Conservation (phyloP, 768 basidiomycete species). For the Pleurotus tuber-regium region DNA sequence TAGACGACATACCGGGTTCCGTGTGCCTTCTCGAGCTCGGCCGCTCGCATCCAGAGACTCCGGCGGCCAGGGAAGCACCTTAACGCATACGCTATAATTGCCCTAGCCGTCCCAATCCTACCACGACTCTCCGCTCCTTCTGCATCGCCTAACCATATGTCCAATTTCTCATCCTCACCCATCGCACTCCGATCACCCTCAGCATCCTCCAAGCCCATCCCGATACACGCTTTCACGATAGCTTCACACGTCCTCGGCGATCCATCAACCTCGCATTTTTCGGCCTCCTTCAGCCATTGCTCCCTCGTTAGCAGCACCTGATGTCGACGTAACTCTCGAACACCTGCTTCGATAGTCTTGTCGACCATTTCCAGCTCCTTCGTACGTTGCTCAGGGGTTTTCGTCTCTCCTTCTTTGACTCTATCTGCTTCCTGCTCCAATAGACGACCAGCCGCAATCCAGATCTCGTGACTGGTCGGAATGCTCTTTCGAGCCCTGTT, state of each 20-base stretch:
- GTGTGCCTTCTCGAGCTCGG: constrained; percentile 89
- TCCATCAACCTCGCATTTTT: constrained; percentile 84
- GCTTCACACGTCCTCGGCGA: constrained; percentile 87
- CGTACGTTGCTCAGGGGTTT: constrained; percentile 48
- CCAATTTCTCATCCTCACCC: constrained; percentile 81
- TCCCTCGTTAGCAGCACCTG: constrained; percentile 87
- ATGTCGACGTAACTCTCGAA: constrained; percentile 73
- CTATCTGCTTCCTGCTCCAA: constrained; percentile 78
- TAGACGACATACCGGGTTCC: constrained; percentile 71
- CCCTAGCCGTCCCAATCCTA: constrained; percentile 79
- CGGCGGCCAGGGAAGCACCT: constrained; percentile 87
- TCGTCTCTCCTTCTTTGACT: constrained; percentile 30
- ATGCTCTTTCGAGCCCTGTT: constrained; percentile 95
- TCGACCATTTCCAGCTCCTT: constrained; percentile 78
- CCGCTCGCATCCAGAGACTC: constrained; percentile 87
- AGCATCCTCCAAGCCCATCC: constrained; percentile 76
- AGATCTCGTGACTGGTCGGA: constrained; percentile 96
- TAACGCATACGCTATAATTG: constrained; percentile 87
- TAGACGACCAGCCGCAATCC: constrained; percentile 94
- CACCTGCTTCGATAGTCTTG: constrained; percentile 84
- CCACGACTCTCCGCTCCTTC: constrained; percentile 75
- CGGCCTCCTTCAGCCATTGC: constrained; percentile 96
- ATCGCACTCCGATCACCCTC: neutral
- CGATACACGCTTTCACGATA: constrained; percentile 91
- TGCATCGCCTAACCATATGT: constrained; percentile 91